These are phyloP conservation scores for Umbelopsis ramanniana DNA, from an alignment of 192 early-diverging fungal genomes.

Conservation along the genomic window DNA sequence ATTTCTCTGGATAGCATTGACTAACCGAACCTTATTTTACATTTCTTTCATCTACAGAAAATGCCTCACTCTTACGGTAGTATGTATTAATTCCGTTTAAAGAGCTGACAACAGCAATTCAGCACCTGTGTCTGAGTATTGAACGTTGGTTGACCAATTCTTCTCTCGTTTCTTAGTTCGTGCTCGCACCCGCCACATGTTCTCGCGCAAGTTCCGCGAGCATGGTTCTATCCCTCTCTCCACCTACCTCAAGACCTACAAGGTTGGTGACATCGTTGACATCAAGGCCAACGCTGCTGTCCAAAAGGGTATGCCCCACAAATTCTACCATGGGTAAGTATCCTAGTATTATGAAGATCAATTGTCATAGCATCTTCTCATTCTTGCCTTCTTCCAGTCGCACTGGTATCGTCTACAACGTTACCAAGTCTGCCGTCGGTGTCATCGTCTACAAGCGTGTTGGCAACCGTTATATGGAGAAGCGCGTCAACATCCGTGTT, in stretches of 20 bases:
- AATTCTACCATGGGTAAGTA: slow-evolving; percentile 96
- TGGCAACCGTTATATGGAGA: slow-evolving; percentile 97
- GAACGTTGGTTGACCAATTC: background rate
- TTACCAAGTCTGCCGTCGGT: slow-evolving; percentile 98
- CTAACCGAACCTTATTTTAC: background rate
- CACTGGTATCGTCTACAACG: slow-evolving; percentile 99
- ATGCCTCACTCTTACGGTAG: slow-evolving; percentile 49
- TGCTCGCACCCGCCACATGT: slow-evolving; percentile 98
- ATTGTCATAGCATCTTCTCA: background rate
- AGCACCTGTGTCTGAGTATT: background rate
- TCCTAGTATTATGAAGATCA: background rate
- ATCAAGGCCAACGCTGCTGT: slow-evolving; percentile 99
- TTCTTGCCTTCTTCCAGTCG: slow-evolving; percentile 55
- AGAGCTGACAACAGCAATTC: background rate
- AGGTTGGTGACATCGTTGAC: slow-evolving; percentile 99
- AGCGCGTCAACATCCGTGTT: slow-evolving; percentile 96
- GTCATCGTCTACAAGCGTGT: slow-evolving; percentile 98
- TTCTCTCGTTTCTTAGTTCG: slow-evolving; percentile 54
- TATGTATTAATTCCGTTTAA: slow-evolving; percentile 29
- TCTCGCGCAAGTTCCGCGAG: slow-evolving; percentile 95
- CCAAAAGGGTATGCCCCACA: slow-evolving; percentile 99
- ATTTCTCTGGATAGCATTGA: background rate
- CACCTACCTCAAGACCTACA: slow-evolving; percentile 98
- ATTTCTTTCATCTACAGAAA: slow-evolving; percentile 8
- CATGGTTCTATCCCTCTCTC: slow-evolving; percentile 92